Evolutionary conservation across 192 early-diverging fungal species (phyloP), one percentile per base, ranked within the genome.

Genomic region (Irineochytrium annulatum): DNA sequence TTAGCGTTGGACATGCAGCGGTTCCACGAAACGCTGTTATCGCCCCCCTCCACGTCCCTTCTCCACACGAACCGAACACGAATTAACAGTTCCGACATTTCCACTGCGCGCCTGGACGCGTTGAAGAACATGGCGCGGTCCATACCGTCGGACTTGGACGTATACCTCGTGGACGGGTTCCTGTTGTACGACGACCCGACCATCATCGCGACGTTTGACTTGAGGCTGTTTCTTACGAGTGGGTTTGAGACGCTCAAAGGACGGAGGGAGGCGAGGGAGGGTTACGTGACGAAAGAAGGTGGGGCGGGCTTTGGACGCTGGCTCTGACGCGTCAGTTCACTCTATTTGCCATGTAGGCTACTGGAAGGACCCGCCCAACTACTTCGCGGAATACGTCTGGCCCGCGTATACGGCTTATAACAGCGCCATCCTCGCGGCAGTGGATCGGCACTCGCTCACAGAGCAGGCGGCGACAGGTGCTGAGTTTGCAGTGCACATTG

Each of bases 281-380:
- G 75, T 27, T 95, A 93, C 66, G 65, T 75, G 17, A 93, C 91
- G 17, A 55, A 82, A 5, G 86, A 92, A 69, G n/a, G n/a, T n/a
- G n/a, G n/a, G n/a, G n/a, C n/a, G n/a, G n/a, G n/a, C n/a, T n/a
- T n/a, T n/a, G n/a, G n/a, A n/a, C n/a, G n/a, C n/a, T n/a, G n/a
- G n/a, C n/a, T n/a, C n/a, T n/a, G n/a, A n/a, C n/a, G n/a, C n/a
- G n/a, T n/a, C n/a, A n/a, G n/a, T n/a, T n/a, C n/a, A n/a, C n/a
- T n/a, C n/a, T n/a, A n/a, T n/a, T n/a, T n/a, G n/a, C n/a, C n/a
- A n/a, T n/a, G n/a, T n/a, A n/a, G 56, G 20, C 32, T 22, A 19
- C 14, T 58, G 57, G 57, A 8, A 37, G 39, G 57, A 58, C 39
- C 57, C 57, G 17, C 57, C 57, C 33, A 16, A 27, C 13, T 58